Percentiles rank a stretch among this genome's conserved stretches.
These are phyloP conservation scores for Maudiozyma turicensis DNA, from an alignment of 805 yeast genomes.

Conservation along the genomic window DNA sequence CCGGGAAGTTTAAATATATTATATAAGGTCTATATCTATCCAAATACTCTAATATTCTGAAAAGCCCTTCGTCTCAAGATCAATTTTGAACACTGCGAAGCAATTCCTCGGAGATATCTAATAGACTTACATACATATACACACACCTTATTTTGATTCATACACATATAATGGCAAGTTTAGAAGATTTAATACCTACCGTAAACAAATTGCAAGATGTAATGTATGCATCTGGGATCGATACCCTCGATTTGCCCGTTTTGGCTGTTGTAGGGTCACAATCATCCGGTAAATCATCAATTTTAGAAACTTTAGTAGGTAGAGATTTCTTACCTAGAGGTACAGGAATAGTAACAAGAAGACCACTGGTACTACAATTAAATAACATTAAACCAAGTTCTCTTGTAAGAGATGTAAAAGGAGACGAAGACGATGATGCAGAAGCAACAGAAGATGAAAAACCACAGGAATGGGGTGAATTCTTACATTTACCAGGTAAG, in stretches of 20 bases:
- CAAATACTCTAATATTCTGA: no score
- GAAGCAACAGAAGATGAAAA: background rate
- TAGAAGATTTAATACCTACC: conserved; percentile 54
- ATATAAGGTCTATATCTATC: no score
- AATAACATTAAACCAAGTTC: conserved; percentile 39
- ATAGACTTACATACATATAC: no score
- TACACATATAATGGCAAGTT: conserved; percentile 19
- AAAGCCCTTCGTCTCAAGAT: no score
- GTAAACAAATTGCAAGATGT: conserved; percentile 92
- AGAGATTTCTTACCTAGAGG: conserved; percentile 93
- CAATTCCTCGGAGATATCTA: no score
- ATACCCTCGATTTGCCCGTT: conserved; percentile 81
- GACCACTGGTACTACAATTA: conserved; percentile 85
- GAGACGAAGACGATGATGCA: background rate
- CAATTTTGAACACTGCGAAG: no score
- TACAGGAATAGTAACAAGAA: conserved; percentile 91
- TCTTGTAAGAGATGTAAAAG: background rate
- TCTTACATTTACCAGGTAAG: conserved; percentile 83
- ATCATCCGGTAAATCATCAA: conserved; percentile 92
- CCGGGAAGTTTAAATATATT: no score
- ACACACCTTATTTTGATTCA: no score
- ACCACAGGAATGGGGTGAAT: conserved; percentile 87
- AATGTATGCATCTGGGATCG: conserved; percentile 94
- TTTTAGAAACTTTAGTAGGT: conserved; percentile 91
- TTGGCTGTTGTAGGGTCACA: conserved; percentile 96